phyloP scores from a whole-genome alignment of 2,329 filamentous ascomycete species.

The Ceratocystiopsis sp. region DNA sequence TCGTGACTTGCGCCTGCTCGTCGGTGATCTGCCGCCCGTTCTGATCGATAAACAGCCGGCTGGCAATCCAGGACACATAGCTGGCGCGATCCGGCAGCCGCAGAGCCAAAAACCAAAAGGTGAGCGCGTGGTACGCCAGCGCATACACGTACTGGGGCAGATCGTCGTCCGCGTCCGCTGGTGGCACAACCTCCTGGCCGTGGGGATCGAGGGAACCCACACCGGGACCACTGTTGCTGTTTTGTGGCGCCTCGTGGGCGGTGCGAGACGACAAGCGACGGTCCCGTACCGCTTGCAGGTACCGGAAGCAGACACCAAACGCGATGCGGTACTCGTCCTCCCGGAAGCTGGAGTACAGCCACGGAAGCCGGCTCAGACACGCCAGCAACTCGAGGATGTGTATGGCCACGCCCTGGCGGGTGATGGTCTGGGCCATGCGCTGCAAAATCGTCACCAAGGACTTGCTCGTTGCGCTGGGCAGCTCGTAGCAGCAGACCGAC shows the following conservation, averaged over 20 bases:
- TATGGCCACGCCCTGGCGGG: constrained; percentile 75
- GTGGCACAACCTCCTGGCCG: constrained; percentile 12
- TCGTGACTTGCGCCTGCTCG: constrained; percentile 82
- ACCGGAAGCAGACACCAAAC: constrained; percentile 88
- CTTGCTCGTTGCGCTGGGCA: constrained; percentile 75
- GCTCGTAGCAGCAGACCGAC: constrained; percentile 86
- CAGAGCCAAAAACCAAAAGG: constrained; percentile 90
- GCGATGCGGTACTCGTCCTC: constrained; percentile 87
- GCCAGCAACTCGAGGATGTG: constrained; percentile 95
- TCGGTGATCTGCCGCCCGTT: constrained; percentile 62
- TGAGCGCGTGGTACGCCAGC: constrained; percentile 84
- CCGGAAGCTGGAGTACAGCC: constrained; percentile 74
- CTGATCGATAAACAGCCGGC: constrained; percentile 64
- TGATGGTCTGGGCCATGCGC: constrained; percentile 92
- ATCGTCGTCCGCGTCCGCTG: constrained; percentile 39
- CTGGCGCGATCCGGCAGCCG: constrained; percentile 69
- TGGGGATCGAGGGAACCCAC: neutral
- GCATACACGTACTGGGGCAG: constrained; percentile 88
- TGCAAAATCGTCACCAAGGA: constrained; percentile 72
- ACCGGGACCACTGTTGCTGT: too few relatives aligned
- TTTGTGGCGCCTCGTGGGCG: constrained; percentile 12
- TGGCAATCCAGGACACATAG: constrained; percentile 80
- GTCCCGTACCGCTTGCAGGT: constrained; percentile 75
- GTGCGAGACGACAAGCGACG: constrained; percentile 31
- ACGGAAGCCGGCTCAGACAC: constrained; percentile 66